phyloP scores from a whole-genome alignment of 1,139 yeast genomes.

The Magnusiomyces tetraspermus region DNA sequence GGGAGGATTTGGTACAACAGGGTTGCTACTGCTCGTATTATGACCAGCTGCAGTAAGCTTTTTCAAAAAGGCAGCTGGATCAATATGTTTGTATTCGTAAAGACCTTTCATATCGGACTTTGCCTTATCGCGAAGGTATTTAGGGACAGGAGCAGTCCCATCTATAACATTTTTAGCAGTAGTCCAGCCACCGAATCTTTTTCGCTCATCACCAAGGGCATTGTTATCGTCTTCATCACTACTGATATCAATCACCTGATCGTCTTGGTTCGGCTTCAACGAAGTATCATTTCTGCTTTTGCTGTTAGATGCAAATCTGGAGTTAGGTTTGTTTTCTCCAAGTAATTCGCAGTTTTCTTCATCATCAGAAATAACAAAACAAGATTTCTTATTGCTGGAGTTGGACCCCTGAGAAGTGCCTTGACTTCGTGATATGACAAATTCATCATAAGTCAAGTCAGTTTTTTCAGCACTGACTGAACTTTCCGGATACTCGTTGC shows the following conservation, averaged over 20 bases:
- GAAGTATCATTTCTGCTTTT: slow-evolving; percentile 19
- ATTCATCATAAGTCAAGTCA: slow-evolving; percentile 39
- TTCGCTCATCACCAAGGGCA: neutral
- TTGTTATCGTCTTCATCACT: neutral
- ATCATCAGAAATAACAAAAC: neutral
- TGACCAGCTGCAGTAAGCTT: neutral
- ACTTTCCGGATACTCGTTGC: slow-evolving; percentile 5
- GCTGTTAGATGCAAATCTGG: slow-evolving; percentile 3
- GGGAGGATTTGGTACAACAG: no score
- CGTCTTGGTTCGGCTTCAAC: neutral
- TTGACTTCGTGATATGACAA: slow-evolving; percentile 1
- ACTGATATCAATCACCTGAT: neutral
- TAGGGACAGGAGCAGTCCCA: slow-evolving; percentile 22
- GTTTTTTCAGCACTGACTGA: neutral
- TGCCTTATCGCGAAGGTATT: slow-evolving; percentile 16
- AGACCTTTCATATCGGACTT: slow-evolving; percentile 42
- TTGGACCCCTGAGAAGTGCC: neutral
- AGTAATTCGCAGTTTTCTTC: neutral
- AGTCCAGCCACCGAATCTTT: slow-evolving; percentile 35
- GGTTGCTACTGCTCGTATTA: neutral
- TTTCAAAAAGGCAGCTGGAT: slow-evolving; percentile 19
- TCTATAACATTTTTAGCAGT: slow-evolving; percentile 38
- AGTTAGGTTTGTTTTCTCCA: neutral
- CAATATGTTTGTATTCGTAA: slow-evolving; percentile 51
- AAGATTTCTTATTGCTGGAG: neutral